Evolutionary conservation across 2,329 filamentous ascomycete genomes (phyloP).

Genomic region (Fusarium poae): DNA sequence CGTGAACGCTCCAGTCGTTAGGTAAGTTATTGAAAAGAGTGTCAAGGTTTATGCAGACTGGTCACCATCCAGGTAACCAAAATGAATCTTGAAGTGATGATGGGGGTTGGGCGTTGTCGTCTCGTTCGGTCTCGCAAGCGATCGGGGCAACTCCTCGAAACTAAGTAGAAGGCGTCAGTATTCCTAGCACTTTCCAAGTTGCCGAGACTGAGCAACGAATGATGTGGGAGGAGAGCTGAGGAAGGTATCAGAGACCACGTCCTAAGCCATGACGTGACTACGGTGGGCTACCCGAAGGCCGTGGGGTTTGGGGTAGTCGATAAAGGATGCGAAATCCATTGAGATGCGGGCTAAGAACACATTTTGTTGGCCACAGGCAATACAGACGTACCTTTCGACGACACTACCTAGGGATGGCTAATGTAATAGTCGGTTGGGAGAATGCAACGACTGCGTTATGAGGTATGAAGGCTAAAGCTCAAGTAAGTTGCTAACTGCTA

Average conservation of each 20-base stretch:
- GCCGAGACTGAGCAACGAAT: constrained; percentile 1
- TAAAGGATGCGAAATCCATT: constrained; percentile 23
- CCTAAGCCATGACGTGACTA: constrained; percentile 45
- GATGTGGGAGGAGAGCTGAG: constrained; percentile 5
- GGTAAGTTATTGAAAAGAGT: constrained; percentile 45
- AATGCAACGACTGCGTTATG: constrained; percentile 28
- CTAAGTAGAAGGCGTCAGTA: constrained; percentile 25
- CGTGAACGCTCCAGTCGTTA: constrained; percentile 42
- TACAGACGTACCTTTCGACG: constrained; percentile 39
- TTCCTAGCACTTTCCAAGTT: constrained; percentile 17
- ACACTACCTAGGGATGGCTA: constrained; percentile 20
- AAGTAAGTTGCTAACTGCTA: constrained; percentile 35
- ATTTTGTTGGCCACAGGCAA: constrained; percentile 9
- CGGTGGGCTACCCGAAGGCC: constrained; percentile 31
- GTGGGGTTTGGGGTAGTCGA: constrained; percentile 25
- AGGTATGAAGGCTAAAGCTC: constrained; percentile 36
- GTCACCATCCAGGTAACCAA: constrained; percentile 47
- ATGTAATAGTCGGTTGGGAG: constrained; percentile 35
- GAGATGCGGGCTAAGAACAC: constrained; percentile 10
- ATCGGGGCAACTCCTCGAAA: constrained; percentile 25
- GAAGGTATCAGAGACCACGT: constrained; percentile 41
- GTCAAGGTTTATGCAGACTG: constrained; percentile 38
- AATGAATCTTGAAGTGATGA: constrained; percentile 33
- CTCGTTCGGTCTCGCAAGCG: constrained; percentile 34
- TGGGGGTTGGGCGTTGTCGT: constrained; percentile 25